Evolutionary conservation across 2,329 filamentous ascomycete species (phyloP).

Genomic region (Lachnum nothofagi): DNA sequence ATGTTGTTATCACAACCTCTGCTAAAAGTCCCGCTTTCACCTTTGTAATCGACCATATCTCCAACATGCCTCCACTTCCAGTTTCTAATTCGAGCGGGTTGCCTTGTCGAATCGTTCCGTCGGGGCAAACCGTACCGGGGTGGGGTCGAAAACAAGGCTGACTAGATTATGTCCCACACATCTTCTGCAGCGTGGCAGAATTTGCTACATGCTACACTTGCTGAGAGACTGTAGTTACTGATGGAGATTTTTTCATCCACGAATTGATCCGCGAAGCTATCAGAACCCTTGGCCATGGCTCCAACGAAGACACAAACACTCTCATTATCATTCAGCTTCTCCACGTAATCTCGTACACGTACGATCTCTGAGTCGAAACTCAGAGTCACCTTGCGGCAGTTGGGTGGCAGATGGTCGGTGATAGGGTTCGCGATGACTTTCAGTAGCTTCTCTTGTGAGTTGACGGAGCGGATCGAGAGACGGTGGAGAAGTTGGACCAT

Average conservation of each 20-base stretch:
- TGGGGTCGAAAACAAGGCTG: conserved; percentile 10
- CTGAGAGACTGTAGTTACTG: conserved; percentile 95
- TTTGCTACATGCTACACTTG: conserved; percentile 98
- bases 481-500: conserved; percentile 98
- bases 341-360: conserved; percentile 82
- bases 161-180: conserved; percentile 85
- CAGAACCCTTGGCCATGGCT: conserved; percentile 94
- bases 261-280: conserved; percentile 89
- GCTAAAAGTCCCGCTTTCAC: conserved; percentile 35
- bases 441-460: conserved; percentile 93
- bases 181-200: conserved; percentile 98
- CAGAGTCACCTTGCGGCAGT: conserved; percentile 95
- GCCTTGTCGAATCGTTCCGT: conserved; percentile 18
- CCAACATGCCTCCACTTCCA: conserved; percentile 13
- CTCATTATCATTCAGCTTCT: conserved; percentile 71
- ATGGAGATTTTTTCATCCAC: conserved; percentile 98
- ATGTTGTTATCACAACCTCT: conserved; percentile 68
- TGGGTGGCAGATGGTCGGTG: conserved; percentile 90
- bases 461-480: conserved; percentile 91
- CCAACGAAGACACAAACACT: conserved; percentile 97
- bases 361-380: conserved; percentile 89
- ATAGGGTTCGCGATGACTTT: conserved; percentile 98
- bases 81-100: conserved; percentile 6
- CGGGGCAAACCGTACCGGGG: conserved; percentile 12
- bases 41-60: conserved; percentile 30